Percentiles rank a stretch among this genome's conserved stretches.
These are phyloP conservation scores for Helichrysum umbraculigerum DNA, from an alignment of 129 eudicot species.

Conservation along the genomic window DNA sequence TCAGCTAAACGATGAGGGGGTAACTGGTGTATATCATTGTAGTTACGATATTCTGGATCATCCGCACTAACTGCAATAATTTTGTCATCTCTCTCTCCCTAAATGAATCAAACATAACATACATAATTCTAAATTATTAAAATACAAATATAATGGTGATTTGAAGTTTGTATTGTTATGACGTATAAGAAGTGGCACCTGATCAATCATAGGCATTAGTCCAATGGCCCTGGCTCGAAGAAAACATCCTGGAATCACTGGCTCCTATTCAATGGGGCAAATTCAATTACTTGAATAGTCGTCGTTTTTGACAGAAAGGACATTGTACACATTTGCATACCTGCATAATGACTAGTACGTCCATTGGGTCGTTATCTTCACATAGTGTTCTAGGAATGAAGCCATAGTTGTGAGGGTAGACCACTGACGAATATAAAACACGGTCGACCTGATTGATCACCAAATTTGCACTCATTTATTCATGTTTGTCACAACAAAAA, in stretches of 20 bases:
- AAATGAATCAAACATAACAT: constrained; percentile 5
- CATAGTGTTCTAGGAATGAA: constrained; percentile 87
- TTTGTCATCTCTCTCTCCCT: constrained; percentile 96
- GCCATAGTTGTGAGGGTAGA: constrained; percentile 87
- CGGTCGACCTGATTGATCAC: constrained; percentile 66
- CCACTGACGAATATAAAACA: constrained; percentile 75
- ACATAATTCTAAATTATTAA: neutral
- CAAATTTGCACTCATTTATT: neutral
- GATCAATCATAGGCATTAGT: constrained; percentile 98
- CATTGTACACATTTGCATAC: constrained; percentile 21
- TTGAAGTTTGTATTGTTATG: neutral
- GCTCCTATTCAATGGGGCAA: constrained; percentile 48
- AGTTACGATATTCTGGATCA: constrained; percentile 86
- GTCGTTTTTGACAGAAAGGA: neutral
- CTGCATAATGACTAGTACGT: constrained; percentile 84
- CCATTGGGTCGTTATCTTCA: constrained; percentile 90
- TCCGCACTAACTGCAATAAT: constrained; percentile 97
- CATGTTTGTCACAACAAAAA: neutral
- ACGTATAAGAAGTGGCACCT: constrained; percentile 39
- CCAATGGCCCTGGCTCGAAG: constrained; percentile 93
- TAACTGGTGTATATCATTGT: constrained; percentile 70
- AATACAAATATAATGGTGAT: constrained; percentile 1
- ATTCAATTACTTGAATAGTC: neutral
- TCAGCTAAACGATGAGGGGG: constrained; percentile 91
- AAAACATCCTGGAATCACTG: constrained; percentile 85